Evolutionary conservation across 2,329 filamentous ascomycete genomes (phyloP).

Genomic region (Diaporthe destruens): DNA sequence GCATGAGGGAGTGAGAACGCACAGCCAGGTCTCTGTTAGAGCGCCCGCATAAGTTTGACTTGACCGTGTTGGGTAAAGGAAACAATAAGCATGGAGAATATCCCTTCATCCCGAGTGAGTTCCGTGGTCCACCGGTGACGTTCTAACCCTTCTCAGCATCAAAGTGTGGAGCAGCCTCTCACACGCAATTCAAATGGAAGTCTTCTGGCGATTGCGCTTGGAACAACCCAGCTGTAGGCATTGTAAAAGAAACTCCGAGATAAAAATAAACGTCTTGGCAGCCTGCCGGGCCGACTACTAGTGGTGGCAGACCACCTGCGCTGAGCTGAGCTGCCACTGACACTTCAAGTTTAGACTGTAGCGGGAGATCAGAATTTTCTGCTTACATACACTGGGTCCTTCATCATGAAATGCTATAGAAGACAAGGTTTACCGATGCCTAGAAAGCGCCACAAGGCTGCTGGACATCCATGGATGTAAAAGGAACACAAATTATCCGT

Average conservation of each 20-base stretch:
- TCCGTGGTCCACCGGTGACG: neutral
- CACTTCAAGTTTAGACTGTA: neutral
- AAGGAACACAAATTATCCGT: conserved; percentile 2
- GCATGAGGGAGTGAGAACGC: too few relatives aligned
- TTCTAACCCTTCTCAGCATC: neutral
- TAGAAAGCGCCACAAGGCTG: conserved; percentile 10
- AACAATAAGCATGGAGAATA: neutral
- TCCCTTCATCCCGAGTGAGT: neutral
- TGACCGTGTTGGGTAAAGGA: too few relatives aligned
- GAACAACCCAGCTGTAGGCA: too few relatives aligned
- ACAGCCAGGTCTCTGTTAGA: too few relatives aligned
- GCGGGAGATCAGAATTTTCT: neutral
- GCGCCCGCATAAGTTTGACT: too few relatives aligned
- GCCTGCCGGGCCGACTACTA: too few relatives aligned
- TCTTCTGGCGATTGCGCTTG: too few relatives aligned
- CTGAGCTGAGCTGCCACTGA: neutral
- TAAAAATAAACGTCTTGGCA: too few relatives aligned
- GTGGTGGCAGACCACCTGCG: too few relatives aligned
- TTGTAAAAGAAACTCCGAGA: too few relatives aligned
- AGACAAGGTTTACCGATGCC: neutral
- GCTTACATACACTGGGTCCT: neutral
- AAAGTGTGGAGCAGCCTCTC: neutral
- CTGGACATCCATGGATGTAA: conserved; percentile 13
- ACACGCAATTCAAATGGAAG: too few relatives aligned
- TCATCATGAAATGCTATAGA: neutral